phyloP scores from a whole-genome alignment of 2,329 filamentous ascomycete species.

The Colletotrichum eleusines region DNA sequence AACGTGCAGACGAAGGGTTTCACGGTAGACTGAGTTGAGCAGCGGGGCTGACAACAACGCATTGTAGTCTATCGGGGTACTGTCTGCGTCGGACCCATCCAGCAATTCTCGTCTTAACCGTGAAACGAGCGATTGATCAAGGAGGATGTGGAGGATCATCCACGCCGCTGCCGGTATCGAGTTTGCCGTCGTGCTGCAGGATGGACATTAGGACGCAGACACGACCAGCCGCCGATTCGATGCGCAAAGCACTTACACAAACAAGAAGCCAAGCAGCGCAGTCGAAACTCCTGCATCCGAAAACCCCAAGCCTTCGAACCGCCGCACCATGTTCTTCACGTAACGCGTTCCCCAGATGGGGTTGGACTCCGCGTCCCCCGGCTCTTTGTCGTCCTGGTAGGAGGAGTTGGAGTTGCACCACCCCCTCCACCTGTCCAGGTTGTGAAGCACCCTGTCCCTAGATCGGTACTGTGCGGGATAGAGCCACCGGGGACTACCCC shows the following conservation, averaged over 20 bases:
- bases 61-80: not conserved
- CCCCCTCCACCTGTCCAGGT: conserved; percentile 18
- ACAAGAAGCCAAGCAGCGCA: conserved; percentile 30
- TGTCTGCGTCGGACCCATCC: not conserved
- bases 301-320: conserved; percentile 30
- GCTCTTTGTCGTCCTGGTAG: conserved; percentile 2
- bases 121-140: conserved; percentile 1
- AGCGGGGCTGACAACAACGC: conserved; percentile 8
- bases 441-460: conserved; percentile 18
- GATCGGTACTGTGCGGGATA: conserved; percentile 23
- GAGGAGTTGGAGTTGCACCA: not conserved
- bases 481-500: conserved; percentile 25
- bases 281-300: conserved; percentile 20
- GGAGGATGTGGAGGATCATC: conserved; percentile 29
- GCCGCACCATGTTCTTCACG: conserved; percentile 30
- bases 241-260: conserved; percentile 21
- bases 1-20: conserved; percentile 27
- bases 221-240: rapidly evolving
- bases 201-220: not conserved
- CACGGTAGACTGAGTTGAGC: conserved; percentile 34
- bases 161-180: conserved; percentile 26
- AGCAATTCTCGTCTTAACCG: conserved; percentile 22
- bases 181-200: conserved; percentile 26
- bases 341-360: conserved; percentile 32
- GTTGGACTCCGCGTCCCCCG: not conserved